Conservation (phyloP, 257 asterid genomes). For the Datura wrightii region DNA sequence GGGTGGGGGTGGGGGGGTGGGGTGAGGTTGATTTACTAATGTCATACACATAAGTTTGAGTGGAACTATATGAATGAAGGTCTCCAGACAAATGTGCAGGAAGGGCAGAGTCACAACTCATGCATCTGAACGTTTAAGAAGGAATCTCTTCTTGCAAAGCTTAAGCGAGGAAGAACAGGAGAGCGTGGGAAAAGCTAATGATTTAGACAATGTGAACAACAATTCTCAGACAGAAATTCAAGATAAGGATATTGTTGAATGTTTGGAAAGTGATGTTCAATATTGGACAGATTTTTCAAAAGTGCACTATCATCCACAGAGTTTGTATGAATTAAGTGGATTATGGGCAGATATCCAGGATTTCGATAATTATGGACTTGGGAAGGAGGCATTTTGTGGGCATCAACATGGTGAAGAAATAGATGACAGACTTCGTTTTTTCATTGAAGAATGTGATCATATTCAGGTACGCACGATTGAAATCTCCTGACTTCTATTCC, state of each 20-base stretch:
- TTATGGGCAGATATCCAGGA: slow-evolving; percentile 62
- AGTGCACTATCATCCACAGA: slow-evolving; percentile 91
- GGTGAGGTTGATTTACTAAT: background rate
- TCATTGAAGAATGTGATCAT: slow-evolving; percentile 92
- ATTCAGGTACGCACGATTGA: slow-evolving; percentile 65
- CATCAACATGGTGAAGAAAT: slow-evolving; percentile 76
- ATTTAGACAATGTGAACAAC: slow-evolving; percentile 39
- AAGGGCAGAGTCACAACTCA: slow-evolving; percentile 69
- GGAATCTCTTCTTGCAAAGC: slow-evolving; percentile 88
- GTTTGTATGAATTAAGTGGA: slow-evolving; percentile 82
- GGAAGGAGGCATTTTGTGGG: slow-evolving; percentile 69
- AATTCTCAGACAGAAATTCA: slow-evolving; percentile 57
- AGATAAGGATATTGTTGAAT: slow-evolving; percentile 75
- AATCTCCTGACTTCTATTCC: background rate
- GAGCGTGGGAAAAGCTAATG: slow-evolving; percentile 38
- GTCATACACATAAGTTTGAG: background rate
- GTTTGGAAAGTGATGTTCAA: slow-evolving; percentile 74
- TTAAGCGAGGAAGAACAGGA: slow-evolving; percentile 61
- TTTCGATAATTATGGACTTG: slow-evolving; percentile 75
- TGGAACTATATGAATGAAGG: slow-evolving; percentile 40
- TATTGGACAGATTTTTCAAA: slow-evolving; percentile 97
- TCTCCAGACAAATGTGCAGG: slow-evolving; percentile 64
- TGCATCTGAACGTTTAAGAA: slow-evolving; percentile 68
- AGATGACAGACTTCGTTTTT: slow-evolving; percentile 86
- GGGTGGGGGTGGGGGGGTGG: background rate